Base-by-base conservation (phyloP, 1,284 basidiomycete genomes). In the Cryptococcus floricola region DNA sequence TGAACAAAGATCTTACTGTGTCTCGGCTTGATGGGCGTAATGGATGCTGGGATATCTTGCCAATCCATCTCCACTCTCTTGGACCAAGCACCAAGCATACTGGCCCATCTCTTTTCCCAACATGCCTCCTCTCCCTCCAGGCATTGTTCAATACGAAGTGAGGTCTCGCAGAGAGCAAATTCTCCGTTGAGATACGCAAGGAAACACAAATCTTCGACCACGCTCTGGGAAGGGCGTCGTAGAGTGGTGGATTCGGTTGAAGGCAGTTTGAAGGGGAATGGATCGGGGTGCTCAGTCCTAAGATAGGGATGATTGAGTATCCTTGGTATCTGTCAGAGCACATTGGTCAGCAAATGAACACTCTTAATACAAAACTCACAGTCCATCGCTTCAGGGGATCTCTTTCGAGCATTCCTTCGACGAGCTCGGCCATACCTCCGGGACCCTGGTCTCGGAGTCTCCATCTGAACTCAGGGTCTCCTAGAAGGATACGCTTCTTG, bases 21-120 rank as follows among this genome's bases (percentile, higher is more conserved):
- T 41, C 48, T 50, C 12, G 50, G 27, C 39, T 48, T 52, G 37
- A 57, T 10, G 8, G 59, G 59, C 2, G 59, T 57, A 50, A 60
- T 57, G 4, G 50, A 28, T 3, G 14, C 16, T 14, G 57, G 57
- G 0, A 67, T 53, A 52, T 71, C 71, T 41, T 66, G 62, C 69
- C 68, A 70, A 23, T 71, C 64, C 42, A 68, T 52, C 46, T 74
- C 72, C 2, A 49, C 60, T 37, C 52, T 50, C 47, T 60, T 59
- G 39, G 63, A 60, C 69, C 70, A 75, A 4, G 51, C 46, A 6
- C 53, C 23, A 16, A 75, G 56, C 66, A 75, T 67, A 2, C 56
- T 61, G 1, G 67, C 68, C 70, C 68, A 74, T 23, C 61, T 50
- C 54, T 75, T 70, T 57, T 74, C 68, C 76, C 75, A 77, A 54